Evolutionary conservation across 306 rosid genomes (phyloP), one percentile per base, ranked within the genome.

Genomic region (Dryas alaskensis): DNA sequence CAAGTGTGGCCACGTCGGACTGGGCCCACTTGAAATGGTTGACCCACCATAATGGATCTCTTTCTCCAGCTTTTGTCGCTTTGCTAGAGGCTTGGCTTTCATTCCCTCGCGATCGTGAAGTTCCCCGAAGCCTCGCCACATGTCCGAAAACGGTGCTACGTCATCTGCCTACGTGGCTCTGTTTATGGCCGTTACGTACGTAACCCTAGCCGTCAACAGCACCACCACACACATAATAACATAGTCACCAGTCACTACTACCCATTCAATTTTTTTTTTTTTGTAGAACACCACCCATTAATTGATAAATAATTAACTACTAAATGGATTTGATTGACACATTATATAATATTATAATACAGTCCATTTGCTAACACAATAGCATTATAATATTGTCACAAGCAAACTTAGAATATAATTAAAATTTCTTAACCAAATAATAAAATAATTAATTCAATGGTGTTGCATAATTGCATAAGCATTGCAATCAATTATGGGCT

Each of bases 1-100:
- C 80, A 46, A 16, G 81, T 43, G 81, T 79, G 85, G 78, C 87
- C 91, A 85, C 88, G 87, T 86, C 84, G 79, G 65, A 75, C 3
- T 10, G 78, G 83, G 69, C 70, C 88, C 84, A 47, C 55, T 0
- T 1, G 0, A 66, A 55, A 77, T 40, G 50, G 80, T 67, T 69
- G 82, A 55, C 80, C 83, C 79, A 71, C 86, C 76, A 70, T 37
- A 76, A 68, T 76, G 70, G 67, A 72, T n/a, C 71, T 57, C 63
- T 73, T 65, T 47, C 73, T 57, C 74, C 61, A 59, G 19, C 63
- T 37, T 81, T 75, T 89, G 89, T 89, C 84, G 88, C 84, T 70
- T 77, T 75, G 84, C 59, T 60, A 51, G 74, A 72, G 60, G 69
- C 39, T 43, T 55, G 73, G 83, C 73, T 51, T 69, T 72, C 80